These are phyloP conservation scores for Hibiscus trionum DNA, from an alignment of 345 rosid species.

Conservation along the genomic window DNA sequence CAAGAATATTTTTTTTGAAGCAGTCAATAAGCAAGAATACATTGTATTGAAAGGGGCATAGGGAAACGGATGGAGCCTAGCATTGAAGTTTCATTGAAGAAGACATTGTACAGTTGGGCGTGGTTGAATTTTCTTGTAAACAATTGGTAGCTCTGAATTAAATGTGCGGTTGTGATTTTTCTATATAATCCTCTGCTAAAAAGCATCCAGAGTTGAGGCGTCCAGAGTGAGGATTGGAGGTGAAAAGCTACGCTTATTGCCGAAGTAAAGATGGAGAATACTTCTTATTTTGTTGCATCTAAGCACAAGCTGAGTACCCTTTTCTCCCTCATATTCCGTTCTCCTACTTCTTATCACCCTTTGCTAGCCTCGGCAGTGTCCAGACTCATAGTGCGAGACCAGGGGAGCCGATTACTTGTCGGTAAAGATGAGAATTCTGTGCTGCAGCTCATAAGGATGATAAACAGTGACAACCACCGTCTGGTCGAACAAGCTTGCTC, in stretches of 20 bases:
- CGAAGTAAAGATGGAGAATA: conserved; percentile 58
- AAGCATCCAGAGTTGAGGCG: too few relatives aligned
- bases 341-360: conserved; percentile 93
- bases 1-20: too few relatives aligned
- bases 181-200: too few relatives aligned
- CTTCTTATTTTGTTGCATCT: conserved; percentile 86
- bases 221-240: background rate
- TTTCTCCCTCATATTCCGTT: conserved; percentile 91
- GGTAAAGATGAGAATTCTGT: conserved; percentile 98
- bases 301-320: conserved; percentile 91
- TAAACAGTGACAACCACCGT: conserved; percentile 62
- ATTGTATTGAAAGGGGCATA: too few relatives aligned
- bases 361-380: conserved; percentile 92
- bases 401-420: conserved; percentile 70
- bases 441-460: conserved; percentile 97
- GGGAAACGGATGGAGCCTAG: too few relatives aligned
- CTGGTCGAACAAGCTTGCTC: conserved; percentile 96
- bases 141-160: too few relatives aligned
- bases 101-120: too few relatives aligned
- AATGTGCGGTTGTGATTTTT: too few relatives aligned
- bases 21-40: too few relatives aligned
- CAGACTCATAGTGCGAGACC: conserved; percentile 81
- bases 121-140: too few relatives aligned
- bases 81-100: too few relatives aligned
- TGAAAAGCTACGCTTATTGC: too few relatives aligned